Evolutionary conservation across 768 basidiomycete species (phyloP), one percentile per base, ranked within the genome.

Genomic region (Trametes cingulata): DNA sequence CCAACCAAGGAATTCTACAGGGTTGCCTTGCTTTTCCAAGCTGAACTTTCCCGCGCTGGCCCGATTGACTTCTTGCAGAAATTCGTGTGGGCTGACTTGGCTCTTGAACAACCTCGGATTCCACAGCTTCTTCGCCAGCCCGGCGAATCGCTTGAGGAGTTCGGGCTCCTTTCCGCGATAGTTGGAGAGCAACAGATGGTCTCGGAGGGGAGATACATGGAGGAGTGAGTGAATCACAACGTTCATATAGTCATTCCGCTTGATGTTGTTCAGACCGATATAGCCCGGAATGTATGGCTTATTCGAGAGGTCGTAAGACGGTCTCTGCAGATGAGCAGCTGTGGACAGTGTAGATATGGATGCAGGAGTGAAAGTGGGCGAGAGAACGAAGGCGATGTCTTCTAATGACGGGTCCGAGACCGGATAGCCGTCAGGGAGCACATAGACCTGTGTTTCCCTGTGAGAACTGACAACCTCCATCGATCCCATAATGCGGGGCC

Each of bases 81-180:
- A 95, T 72, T 99, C 97, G 72, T 99, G 97, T n/a, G 97, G 97
- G 66, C 89, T 92, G 67, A 98, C 95, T 81, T 99, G 97, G 61
- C 91, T 89, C 74, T 99, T 99, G 85, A 99, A 99, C 56, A 96
- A 76, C 51, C 88, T 80, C 9, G 95, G 93, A 74, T 97, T 98
- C 97, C 97, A 99, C 39, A 98, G 70, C 75, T 98, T 95, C 74
- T 93, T 93, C 2, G 93, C 88, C 19, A 99, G 82, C 13, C 84
- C 80, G 17, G 92, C 87, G 68, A 98, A 93, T 22, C 97, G 87
- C 68, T 86, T 89, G 41, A 98, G 78, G 55, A 98, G 83, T 71
- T 99, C 97, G 7, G 92, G 78, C 62, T 91, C 85, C 71, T 91
- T 92, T 36, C 85, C 84, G 25, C 77, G 79, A 66, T 87, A 87